These are phyloP conservation scores for Obelidium mucronatum DNA, from an alignment of 192 early-diverging fungal species.

Conservation along the genomic window DNA sequence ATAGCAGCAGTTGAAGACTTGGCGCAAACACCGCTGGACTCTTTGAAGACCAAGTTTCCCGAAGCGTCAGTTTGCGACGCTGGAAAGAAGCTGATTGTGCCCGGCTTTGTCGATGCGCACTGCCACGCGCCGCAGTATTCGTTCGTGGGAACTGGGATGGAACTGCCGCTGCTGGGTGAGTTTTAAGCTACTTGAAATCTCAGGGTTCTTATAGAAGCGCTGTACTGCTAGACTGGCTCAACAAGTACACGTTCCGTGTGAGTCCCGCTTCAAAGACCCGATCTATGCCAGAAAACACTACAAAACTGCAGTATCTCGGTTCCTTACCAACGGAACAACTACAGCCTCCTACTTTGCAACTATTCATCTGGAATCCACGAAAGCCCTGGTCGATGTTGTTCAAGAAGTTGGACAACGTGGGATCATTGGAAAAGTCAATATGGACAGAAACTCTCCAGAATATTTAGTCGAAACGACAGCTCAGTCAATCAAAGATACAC, in stretches of 20 bases:
- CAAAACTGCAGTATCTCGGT: conserved; percentile 67
- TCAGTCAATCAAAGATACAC: conserved; percentile 71
- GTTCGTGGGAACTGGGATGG: conserved; percentile 88
- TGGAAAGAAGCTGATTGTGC: background rate
- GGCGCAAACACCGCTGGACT: background rate
- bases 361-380: conserved; percentile 80
- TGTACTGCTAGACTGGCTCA: conserved; percentile 80
- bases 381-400: conserved; percentile 76
- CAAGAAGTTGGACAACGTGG: conserved; percentile 84
- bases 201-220: background rate
- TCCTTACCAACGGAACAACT: conserved; percentile 86
- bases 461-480: conserved; percentile 81
- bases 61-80: background rate
- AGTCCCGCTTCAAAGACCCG: conserved; percentile 73
- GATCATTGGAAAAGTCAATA: conserved; percentile 95
- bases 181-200: conserved; percentile 67
- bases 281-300: conserved; percentile 76
- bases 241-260: conserved; percentile 88
- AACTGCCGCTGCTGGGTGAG: conserved; percentile 90
- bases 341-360: conserved; percentile 93
- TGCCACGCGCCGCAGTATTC: conserved; percentile 93
- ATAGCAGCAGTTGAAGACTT: conserved; percentile 67
- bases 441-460: conserved; percentile 88
- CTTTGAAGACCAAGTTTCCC: background rate
- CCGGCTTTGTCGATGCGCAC: conserved; percentile 57